phyloP scores from a whole-genome alignment of 1,284 basidiomycete genomes.

The Sporisorium scitamineum region DNA sequence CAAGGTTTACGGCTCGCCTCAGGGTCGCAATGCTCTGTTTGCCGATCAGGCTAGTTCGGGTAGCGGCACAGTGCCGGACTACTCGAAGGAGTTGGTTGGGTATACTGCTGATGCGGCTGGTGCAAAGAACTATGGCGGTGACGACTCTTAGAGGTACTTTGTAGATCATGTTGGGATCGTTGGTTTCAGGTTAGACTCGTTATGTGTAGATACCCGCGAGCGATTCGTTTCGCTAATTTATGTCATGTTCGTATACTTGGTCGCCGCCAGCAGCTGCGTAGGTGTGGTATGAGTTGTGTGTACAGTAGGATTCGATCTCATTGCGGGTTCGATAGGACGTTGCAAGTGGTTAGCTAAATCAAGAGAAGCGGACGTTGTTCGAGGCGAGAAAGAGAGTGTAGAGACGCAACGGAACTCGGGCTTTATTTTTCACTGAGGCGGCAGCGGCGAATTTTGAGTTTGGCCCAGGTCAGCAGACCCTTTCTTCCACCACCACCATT shows the following conservation, averaged over 20 bases:
- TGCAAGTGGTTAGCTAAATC: background rate
- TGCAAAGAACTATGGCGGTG: slow-evolving; percentile 14
- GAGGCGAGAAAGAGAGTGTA: background rate
- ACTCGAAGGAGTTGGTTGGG: slow-evolving; percentile 17
- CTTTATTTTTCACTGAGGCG: background rate
- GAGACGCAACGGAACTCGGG: slow-evolving; percentile 14
- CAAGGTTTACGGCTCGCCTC: slow-evolving; percentile 50
- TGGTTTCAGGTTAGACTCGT: background rate
- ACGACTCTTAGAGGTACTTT: background rate
- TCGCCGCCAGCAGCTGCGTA: background rate
- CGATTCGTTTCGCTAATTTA: background rate
- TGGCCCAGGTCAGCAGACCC: slow-evolving; percentile 11
- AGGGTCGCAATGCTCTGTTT: slow-evolving; percentile 65
- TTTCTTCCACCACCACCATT: background rate
- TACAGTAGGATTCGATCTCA: background rate
- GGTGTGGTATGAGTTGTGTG: background rate
- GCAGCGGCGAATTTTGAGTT: background rate
- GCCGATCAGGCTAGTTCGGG: slow-evolving; percentile 17
- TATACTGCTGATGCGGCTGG: slow-evolving; percentile 30
- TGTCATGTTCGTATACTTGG: background rate
- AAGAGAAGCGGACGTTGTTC: background rate
- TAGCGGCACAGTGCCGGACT: slow-evolving; percentile 17
- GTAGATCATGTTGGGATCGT: too few species aligned
- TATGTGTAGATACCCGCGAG: background rate
- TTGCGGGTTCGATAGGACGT: too few species aligned